Evolutionary conservation across 352 stramenopile species (phyloP).

Genomic region (Pythium sukuiense): DNA sequence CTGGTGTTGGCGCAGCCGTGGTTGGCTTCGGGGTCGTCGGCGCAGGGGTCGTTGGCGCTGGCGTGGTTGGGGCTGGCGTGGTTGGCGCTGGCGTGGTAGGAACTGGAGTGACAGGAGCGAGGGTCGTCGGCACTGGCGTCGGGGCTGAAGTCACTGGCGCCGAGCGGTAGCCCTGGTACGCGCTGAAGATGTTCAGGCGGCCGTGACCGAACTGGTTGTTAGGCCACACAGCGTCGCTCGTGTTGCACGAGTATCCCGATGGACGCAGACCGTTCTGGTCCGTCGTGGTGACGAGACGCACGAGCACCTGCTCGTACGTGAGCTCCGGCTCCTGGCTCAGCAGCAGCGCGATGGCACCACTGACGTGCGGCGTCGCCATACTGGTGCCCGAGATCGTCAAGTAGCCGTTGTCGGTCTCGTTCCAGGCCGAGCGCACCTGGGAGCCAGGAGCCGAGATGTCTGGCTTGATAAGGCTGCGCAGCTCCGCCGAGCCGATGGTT

Average conservation of each 20-base stretch:
- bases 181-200: background rate
- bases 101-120: background rate
- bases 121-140: background rate
- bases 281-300: conserved; percentile 2
- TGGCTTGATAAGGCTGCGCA: conserved; percentile 27
- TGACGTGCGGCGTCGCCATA: conserved; percentile 27
- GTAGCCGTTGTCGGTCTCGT: conserved; percentile 24
- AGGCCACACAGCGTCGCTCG: background rate
- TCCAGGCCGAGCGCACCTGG: conserved; percentile 27
- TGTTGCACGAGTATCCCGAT: background rate
- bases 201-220: conserved; percentile 1
- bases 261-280: conserved; percentile 5
- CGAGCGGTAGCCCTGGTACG: background rate
- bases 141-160: background rate
- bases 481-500: background rate
- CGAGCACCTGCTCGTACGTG: conserved; percentile 10
- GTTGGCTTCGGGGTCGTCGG: background rate
- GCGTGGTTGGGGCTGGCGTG: background rate
- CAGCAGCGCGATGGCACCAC: conserved; percentile 26
- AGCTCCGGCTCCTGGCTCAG: conserved; percentile 16
- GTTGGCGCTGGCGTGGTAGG: background rate
- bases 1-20: background rate
- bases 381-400: conserved; percentile 32
- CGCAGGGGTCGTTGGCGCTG: background rate
- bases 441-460: conserved; percentile 31